Evolutionary conservation across 139 green algal species (phyloP).

Genomic region (Volvox reticuliferus): DNA sequence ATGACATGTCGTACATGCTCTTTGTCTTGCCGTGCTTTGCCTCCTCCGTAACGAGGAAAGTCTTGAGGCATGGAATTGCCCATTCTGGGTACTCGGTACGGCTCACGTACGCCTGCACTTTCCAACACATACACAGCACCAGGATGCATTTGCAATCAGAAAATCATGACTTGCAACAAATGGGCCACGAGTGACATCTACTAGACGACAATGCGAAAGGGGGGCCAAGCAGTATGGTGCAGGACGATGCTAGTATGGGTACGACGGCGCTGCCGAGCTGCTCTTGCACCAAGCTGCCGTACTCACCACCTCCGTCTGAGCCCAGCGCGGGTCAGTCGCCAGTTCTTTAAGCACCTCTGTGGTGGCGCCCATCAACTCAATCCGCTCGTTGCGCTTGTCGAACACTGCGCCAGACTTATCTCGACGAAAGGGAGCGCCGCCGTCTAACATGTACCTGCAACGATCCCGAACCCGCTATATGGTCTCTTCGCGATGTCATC

Average conservation of each 20-base stretch:
- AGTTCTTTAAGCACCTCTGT: constrained; percentile 66
- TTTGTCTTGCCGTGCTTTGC: not conserved
- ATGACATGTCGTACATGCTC: constrained; percentile 44
- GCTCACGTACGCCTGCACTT: constrained; percentile 65
- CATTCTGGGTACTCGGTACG: constrained; percentile 72
- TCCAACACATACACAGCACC: too few species aligned
- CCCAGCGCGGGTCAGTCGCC: constrained; percentile 60
- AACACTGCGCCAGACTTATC: constrained; percentile 53
- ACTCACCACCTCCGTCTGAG: constrained; percentile 53
- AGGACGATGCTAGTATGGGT: too few species aligned
- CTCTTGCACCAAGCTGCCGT: too few species aligned
- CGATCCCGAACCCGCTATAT: too few species aligned
- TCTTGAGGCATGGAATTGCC: constrained; percentile 68
- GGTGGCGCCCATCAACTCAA: constrained; percentile 66
- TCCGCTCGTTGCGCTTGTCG: constrained; percentile 51
- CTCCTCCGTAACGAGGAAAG: constrained; percentile 57
- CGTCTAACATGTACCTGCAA: constrained; percentile 69
- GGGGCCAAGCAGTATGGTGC: too few species aligned
- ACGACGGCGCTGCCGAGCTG: too few species aligned
- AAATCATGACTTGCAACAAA: too few species aligned
- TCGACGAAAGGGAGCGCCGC: constrained; percentile 61
- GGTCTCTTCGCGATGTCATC: not conserved
- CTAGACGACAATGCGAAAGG: too few species aligned
- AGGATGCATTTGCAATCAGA: too few species aligned
- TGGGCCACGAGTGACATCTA: too few species aligned